Base-by-base conservation (phyloP, 441 rosid genomes). In the Manihot esculenta region DNA sequence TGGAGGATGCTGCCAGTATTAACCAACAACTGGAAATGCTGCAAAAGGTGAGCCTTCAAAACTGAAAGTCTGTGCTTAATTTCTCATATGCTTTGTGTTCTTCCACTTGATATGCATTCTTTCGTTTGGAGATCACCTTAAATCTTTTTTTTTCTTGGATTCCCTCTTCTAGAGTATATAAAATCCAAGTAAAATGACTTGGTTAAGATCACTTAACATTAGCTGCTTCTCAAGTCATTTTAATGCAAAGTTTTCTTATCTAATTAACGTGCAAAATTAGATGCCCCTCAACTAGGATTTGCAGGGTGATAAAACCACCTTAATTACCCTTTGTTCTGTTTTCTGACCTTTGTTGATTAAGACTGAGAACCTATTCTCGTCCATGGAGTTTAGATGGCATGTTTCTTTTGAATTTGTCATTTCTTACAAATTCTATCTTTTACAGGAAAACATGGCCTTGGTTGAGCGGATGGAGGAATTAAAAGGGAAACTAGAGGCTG, bases 401-500 rank as follows among this genome's bases (percentile, higher is more conserved):
- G 48, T 30, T 69, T 24, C 42, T 61, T 76, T 70, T 79, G 41
- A 59, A 21, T 56, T 62, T 72, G 35, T 53, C 42, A 51, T 69
- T 59, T 7, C 59, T 76, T 6, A 68, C 57, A 57, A 64, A 17
- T 70, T 69, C 15, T 18, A 7, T 30, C 35, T 2, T 80, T 69
- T n/a, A 62, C 87, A 94, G 99, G 95, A 86, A 84, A 91, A 90
- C 73, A 72, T 64, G 44, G 96, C 80, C 20, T 78, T 94, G 76
- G 82, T 83, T 17, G 75, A 56, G 66, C 78, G 82, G 69, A 72
- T 91, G 80, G 88, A 90, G 80, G 48, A 58, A 42, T 73, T 91
- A 69, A 87, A 84, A 62, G 73, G 74, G 53, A 92, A 86, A 74
- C 85, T 94, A 17, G 82, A 77, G 65, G 83, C 81, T 58, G 77